These are phyloP conservation scores for Chaetothyriales sp. DNA, from an alignment of 2,329 filamentous ascomycete genomes.

Conservation along the genomic window DNA sequence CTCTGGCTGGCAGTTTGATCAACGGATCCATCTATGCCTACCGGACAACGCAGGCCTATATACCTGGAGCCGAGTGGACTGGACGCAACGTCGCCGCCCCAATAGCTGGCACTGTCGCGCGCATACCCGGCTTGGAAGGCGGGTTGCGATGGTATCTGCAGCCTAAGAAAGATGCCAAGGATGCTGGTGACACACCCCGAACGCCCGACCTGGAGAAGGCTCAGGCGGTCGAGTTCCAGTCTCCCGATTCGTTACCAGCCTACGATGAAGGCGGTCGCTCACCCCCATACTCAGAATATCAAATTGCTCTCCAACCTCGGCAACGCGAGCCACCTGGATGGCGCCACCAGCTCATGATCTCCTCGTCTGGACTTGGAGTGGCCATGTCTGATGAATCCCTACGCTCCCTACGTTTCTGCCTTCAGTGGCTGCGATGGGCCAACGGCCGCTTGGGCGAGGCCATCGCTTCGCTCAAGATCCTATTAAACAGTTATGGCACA, in stretches of 20 bases:
- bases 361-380: conserved; percentile 76
- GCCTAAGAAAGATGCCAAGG: conserved; percentile 21
- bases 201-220: conserved; percentile 15
- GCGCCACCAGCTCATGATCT: conserved; percentile 75
- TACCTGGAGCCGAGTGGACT: conserved; percentile 76
- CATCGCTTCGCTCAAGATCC: conserved; percentile 56
- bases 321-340: conserved; percentile 36
- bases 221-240: conserved; percentile 6
- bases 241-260: conserved; percentile 60
- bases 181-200: conserved; percentile 2
- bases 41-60: conserved; percentile 75
- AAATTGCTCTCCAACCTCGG: conserved; percentile 8
- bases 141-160: conserved; percentile 70
- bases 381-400: conserved; percentile 84
- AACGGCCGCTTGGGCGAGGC: conserved; percentile 66
- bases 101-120: conserved; percentile 70
- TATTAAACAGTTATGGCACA: conserved; percentile 65
- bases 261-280: conserved; percentile 52
- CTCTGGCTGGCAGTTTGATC: conserved; percentile 69
- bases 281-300: conserved; percentile 14
- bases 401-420: conserved; percentile 67
- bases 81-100: conserved; percentile 72
- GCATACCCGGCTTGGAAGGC: conserved; percentile 74
- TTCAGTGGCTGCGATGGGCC: conserved; percentile 64
- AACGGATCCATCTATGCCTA: conserved; percentile 75